Percentiles rank a stretch among this genome's conserved stretches.
Evolutionary conservation across 306 rosid genomes (phyloP).

Genomic region (Ormosia semicastrata): DNA sequence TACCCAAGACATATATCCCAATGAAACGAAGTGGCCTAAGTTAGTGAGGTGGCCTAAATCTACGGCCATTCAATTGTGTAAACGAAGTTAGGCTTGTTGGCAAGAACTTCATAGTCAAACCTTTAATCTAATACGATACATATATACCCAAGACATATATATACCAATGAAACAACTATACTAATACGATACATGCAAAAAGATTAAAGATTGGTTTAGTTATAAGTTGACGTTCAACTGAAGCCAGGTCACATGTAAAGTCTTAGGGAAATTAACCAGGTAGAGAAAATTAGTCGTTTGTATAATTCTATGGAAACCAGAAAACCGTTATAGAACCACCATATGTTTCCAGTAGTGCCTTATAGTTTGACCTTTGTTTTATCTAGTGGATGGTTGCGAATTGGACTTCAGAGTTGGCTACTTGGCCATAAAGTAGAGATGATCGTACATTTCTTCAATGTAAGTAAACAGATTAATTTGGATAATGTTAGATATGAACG

Average conservation of each 20-base stretch:
- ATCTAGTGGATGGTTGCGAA: not conserved
- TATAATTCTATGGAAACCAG: not conserved
- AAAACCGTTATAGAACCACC: constrained; percentile 29
- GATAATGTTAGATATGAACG: not conserved
- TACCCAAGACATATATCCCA: not conserved
- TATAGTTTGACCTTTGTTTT: not conserved
- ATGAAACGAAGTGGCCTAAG: not conserved
- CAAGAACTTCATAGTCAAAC: not conserved
- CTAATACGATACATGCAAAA: not conserved
- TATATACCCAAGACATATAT: not conserved
- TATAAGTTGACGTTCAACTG: not conserved
- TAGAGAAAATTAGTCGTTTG: not conserved
- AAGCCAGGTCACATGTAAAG: not conserved
- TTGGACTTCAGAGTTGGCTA: not conserved
- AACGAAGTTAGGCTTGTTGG: constrained; percentile 23
- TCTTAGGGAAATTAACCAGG: not conserved
- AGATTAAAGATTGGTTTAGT: not conserved
- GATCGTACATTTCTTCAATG: not conserved
- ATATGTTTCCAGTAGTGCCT: not conserved
- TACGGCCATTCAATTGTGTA: not conserved
- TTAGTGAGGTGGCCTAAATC: constrained; percentile 38
- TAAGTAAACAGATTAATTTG: not conserved
- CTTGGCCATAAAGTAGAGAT: not conserved
- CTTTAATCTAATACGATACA: not conserved
- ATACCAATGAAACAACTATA: not conserved